Evolutionary conservation across 2,329 filamentous ascomycete species (phyloP), one percentile per base, ranked within the genome.

Genomic region (Fusarium musae): DNA sequence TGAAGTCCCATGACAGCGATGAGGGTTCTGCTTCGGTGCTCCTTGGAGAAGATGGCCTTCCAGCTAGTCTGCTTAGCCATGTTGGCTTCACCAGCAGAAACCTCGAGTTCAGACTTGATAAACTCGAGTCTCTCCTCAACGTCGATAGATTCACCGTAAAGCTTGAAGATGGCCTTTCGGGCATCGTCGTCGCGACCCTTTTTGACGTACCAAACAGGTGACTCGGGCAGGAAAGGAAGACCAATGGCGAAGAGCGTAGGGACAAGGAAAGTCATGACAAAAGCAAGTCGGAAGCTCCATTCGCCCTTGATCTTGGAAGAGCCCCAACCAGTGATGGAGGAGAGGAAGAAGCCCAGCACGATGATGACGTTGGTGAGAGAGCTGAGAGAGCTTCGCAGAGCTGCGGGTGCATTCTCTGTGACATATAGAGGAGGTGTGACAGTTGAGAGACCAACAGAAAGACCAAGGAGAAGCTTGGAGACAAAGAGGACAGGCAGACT

Each of bases 341-440:
- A 79, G 6, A 79, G 70, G 40, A 79, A 79, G 63, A 79, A 79
- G 0, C 78, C 78, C 0, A 79, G 56, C 0, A 79, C 78, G 7
- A 79, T 79, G 50, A 79, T 77, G 44, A 79, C 78, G 64, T 79
- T 79, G 39, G 78, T 79, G 0, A 79, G 47, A 0, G 78, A 79
- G 39, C 78, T 79, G 17, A 74, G 67, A 4, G 75, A 75, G 43
- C 75, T 78, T 63, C 78, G 64, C 0, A 79, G 76, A 0, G 78
- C 78, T 1, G 76, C 76, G 0, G 78, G 78, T 4, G 78, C 77
- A 15, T 79, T 79, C 43, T 79, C 78, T 4, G 78, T 79, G 23
- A 79, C 78, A 16, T 79, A 79, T 0, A 79, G 60, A 0, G 78
- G 78, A n/a, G 78, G 78, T 2, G 76, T 79, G 5, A 69, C 78